Evolutionary conservation across 768 basidiomycete genomes (phyloP).

Genomic region (Collybiopsis confluens): DNA sequence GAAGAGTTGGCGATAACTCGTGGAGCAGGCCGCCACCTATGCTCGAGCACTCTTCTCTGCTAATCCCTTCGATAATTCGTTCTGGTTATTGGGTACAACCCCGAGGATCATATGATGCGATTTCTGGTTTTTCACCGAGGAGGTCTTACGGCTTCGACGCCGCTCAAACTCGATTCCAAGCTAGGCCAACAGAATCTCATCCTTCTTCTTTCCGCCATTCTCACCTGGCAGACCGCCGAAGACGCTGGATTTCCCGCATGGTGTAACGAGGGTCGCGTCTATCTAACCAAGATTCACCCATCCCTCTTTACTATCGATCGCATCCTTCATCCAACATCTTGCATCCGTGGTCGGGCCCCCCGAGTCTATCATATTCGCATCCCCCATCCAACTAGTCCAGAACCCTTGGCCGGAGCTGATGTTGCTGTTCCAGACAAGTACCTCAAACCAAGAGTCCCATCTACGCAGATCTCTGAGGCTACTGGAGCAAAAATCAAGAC

Average conservation of each 20-base stretch:
- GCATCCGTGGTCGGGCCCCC: not conserved
- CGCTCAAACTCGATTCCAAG: not conserved
- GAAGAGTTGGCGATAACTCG: constrained; percentile 9
- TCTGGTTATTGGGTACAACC: constrained; percentile 12
- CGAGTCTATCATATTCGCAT: not conserved
- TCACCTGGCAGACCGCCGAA: constrained; percentile 7
- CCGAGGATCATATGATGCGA: not conserved
- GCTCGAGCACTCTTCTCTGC: constrained; percentile 10
- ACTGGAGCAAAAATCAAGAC: no score
- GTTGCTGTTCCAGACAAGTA: no score
- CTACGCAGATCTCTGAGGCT: no score
- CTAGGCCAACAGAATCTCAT: not conserved
- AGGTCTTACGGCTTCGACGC: constrained; percentile 10
- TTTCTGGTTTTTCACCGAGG: constrained; percentile 15
- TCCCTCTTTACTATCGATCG: not conserved
- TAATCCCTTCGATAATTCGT: constrained; percentile 9
- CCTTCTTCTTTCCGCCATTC: constrained; percentile 8
- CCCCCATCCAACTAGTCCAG: not conserved
- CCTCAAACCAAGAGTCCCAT: no score
- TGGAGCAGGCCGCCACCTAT: constrained; percentile 13
- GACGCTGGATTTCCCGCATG: constrained; percentile 11
- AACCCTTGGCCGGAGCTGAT: no score
- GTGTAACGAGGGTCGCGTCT: constrained; percentile 4
- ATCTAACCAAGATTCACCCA: not conserved
- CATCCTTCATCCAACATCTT: not conserved